Conservation (phyloP, 768 basidiomycete species). For the Mycena galopus region DNA sequence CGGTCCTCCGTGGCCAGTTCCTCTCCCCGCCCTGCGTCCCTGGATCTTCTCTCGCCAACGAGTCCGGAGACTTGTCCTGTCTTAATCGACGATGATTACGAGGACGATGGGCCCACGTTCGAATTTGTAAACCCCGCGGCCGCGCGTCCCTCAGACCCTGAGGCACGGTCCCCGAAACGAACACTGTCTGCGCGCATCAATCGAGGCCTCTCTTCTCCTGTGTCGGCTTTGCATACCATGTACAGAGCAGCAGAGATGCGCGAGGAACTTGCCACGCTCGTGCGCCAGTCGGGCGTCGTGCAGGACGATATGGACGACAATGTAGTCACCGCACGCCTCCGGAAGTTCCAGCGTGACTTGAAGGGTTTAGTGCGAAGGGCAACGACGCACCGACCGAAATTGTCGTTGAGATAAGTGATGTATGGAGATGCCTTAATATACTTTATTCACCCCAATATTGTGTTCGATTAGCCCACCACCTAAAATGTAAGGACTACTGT, state of each 20-base stretch:
- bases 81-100: not conserved
- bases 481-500: no score
- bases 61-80: not conserved
- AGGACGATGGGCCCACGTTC: not conserved
- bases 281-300: not conserved
- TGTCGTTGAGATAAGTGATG: not conserved
- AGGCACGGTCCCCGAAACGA: not conserved
- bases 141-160: not conserved
- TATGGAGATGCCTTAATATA: constrained; percentile 21
- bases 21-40: constrained; percentile 12
- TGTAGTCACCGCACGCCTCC: not conserved
- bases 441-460: constrained; percentile 20
- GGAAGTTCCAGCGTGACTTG: constrained; percentile 5
- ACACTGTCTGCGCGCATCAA: constrained; percentile 22
- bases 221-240: constrained; percentile 12
- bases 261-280: constrained; percentile 21
- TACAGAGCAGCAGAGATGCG: constrained; percentile 26
- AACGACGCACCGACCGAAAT: not conserved
- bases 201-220: constrained; percentile 14
- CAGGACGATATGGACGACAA: not conserved
- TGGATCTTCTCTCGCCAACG: not conserved
- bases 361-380: constrained; percentile 5
- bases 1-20: constrained; percentile 1
- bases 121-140: constrained; percentile 13
- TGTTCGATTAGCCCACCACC: not conserved